Percentiles rank a stretch among this genome's conserved stretches.
phyloP scores from a whole-genome alignment of 495 filamentous ascomycete species.

The Neurospora pannonica region DNA sequence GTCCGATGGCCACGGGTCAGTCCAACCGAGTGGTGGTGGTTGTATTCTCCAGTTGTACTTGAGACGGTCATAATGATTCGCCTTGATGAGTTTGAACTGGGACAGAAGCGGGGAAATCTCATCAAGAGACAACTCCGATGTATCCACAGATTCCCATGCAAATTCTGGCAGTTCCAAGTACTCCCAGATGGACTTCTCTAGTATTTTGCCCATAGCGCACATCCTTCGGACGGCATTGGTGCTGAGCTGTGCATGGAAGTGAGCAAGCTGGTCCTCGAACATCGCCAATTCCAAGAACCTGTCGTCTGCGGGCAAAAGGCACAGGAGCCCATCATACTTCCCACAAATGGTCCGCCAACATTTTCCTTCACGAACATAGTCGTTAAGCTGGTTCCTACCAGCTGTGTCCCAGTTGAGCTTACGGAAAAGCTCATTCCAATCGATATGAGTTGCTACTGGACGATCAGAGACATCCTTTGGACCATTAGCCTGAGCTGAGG shows the following conservation, averaged over 20 bases:
- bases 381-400: slow-evolving; percentile 10
- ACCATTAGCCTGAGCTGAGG: background rate
- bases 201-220: slow-evolving; percentile 11
- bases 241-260: slow-evolving; percentile 13
- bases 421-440: slow-evolving; percentile 6
- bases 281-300: slow-evolving; percentile 14
- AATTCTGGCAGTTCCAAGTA: slow-evolving; percentile 17
- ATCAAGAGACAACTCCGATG: slow-evolving; percentile 3
- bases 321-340: slow-evolving; percentile 14
- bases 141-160: slow-evolving; percentile 16
- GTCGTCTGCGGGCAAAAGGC: slow-evolving; percentile 11
- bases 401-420: slow-evolving; percentile 14
- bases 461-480: background rate
- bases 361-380: slow-evolving; percentile 21
- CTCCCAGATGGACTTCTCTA: slow-evolving; percentile 14
- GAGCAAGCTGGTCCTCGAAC: slow-evolving; percentile 11
- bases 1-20: slow-evolving; percentile 16
- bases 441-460: background rate
- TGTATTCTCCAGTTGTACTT: slow-evolving; percentile 5
- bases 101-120: slow-evolving; percentile 11
- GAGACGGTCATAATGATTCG: slow-evolving; percentile 7
- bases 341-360: slow-evolving; percentile 22
- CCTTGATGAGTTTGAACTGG: slow-evolving; percentile 9
- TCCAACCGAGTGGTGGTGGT: slow-evolving; percentile 12
- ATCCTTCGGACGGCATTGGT: slow-evolving; percentile 9